Evolutionary conservation across 176 grass and related monocot genomes (phyloP), one percentile per base, ranked within the genome.

Genomic region (Triticum monococcum): DNA sequence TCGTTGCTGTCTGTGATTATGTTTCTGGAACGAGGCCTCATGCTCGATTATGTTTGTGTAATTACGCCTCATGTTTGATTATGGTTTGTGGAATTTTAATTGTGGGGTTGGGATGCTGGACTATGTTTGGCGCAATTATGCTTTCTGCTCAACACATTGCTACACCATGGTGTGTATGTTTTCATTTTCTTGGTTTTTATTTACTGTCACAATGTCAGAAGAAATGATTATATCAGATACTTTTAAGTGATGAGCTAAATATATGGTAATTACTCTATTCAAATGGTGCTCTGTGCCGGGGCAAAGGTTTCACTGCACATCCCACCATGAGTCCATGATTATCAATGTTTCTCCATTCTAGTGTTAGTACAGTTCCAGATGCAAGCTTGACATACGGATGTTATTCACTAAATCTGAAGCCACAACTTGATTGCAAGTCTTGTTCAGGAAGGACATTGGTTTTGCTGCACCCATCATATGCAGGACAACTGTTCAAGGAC

Each of bases 401-500:
- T 8, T 56, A 65, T 85, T 38, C 33, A 75, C 10, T 77, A 59
- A 36, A 22, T 17, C 23, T 78, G 56, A 60, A 78, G 6, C 35
- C 26, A 24, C 3, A 46, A 0, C 38, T 76, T 70, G 7, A 79
- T 81, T 79, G 28, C 14, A 79, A 81, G 45, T 77, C 28, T 80
- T 8, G 1, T 83, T 64, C 82, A 99, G 97, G 92, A 98, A 90
- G 48, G 94, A 92, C 26, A 94, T 94, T 83, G 88, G 90, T 50
- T 63, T 94, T 72, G 28, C 24, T n/a, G 50, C 77, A 86, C 80
- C 77, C 43, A 79, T 81, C 80, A 72, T 79, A 14, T 98, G 97
- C 79, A 94, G 85, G 69, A 94, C 78, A 86, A 99, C 97, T 87
- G 90, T 99, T 81, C 97, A 94, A 74, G 97, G 97, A 1, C 79